phyloP scores from a whole-genome alignment of 495 filamentous ascomycete genomes.

The Bombardia bombarda region DNA sequence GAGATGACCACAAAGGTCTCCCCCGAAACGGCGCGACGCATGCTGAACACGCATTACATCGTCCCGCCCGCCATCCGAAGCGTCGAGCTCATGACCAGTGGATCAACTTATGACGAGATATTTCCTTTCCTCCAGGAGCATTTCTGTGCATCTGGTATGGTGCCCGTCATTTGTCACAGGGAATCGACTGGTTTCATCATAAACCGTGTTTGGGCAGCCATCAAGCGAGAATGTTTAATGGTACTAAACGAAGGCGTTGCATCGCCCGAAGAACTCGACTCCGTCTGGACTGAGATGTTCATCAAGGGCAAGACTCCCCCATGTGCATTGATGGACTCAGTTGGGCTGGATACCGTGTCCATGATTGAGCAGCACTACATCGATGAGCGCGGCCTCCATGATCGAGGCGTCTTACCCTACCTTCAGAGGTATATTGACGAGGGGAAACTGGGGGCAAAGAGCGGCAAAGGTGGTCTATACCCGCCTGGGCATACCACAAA shows the following conservation, averaged over 20 bases:
- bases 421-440: constrained; percentile 33
- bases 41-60: constrained; percentile 44
- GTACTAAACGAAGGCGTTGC: constrained; percentile 45
- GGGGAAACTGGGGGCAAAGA: constrained; percentile 27
- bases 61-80: constrained; percentile 41
- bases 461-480: constrained; percentile 21
- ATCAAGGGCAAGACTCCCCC: constrained; percentile 12
- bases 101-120: constrained; percentile 35
- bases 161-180: constrained; percentile 28
- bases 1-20: constrained; percentile 39
- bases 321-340: constrained; percentile 18
- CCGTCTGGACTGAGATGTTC: constrained; percentile 33
- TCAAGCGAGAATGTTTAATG: constrained; percentile 44
- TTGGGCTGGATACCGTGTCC: constrained; percentile 47
- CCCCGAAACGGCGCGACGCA: constrained; percentile 22
- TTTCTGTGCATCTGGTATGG: constrained; percentile 32
- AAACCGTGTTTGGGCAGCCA: constrained; percentile 51
- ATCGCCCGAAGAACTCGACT: constrained; percentile 40
- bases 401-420: constrained; percentile 25
- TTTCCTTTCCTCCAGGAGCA: constrained; percentile 33
- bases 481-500: constrained; percentile 16
- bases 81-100: constrained; percentile 51
- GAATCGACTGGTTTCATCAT: constrained; percentile 52
- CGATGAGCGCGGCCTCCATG: constrained; percentile 32
- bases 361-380: constrained; percentile 34